Percentiles rank a stretch among this genome's conserved stretches.
These are phyloP conservation scores for Pseudogymnoascus sp. DNA, from an alignment of 2,329 filamentous ascomycete species.

Conservation along the genomic window DNA sequence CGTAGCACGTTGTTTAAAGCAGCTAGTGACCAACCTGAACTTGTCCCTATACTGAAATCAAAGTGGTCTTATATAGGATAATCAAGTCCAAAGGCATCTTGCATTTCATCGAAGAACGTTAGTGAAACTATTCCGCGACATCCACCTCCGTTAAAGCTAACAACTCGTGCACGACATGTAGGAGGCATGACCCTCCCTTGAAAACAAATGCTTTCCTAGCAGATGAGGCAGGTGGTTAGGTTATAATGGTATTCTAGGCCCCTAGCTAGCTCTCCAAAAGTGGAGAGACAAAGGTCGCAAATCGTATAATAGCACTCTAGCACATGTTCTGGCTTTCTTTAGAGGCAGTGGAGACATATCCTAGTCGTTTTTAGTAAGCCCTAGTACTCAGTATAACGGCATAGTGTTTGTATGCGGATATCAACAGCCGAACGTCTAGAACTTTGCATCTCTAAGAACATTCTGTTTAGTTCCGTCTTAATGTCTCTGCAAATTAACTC, in stretches of 20 bases:
- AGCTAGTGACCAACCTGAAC: slow-evolving; percentile 18
- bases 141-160: slow-evolving; percentile 31
- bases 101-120: slow-evolving; percentile 18
- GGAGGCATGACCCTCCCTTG: slow-evolving; percentile 25
- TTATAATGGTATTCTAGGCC: slow-evolving; percentile 21
- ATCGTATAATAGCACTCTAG: slow-evolving; percentile 29
- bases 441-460: slow-evolving; percentile 16
- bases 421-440: slow-evolving; percentile 10
- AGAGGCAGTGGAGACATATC: slow-evolving; percentile 12
- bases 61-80: slow-evolving; percentile 21
- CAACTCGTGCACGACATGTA: slow-evolving; percentile 27
- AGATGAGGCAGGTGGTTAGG: slow-evolving; percentile 25
- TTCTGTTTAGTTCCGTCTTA: slow-evolving; percentile 13
- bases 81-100: slow-evolving; percentile 15
- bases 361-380: slow-evolving; percentile 11
- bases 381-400: slow-evolving; percentile 12
- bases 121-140: slow-evolving; percentile 22
- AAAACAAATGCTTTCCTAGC: slow-evolving; percentile 15
- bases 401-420: slow-evolving; percentile 12
- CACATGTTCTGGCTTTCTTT: slow-evolving; percentile 14
- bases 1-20: neutral
- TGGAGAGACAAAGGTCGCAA: slow-evolving; percentile 28
- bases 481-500: slow-evolving; percentile 14
- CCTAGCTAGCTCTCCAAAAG: slow-evolving; percentile 20
- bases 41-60: slow-evolving; percentile 21